Evolutionary conservation across 2,329 filamentous ascomycete genomes (phyloP), one percentile per base, ranked within the genome.

Genomic region (Colletotrichum sp.): DNA sequence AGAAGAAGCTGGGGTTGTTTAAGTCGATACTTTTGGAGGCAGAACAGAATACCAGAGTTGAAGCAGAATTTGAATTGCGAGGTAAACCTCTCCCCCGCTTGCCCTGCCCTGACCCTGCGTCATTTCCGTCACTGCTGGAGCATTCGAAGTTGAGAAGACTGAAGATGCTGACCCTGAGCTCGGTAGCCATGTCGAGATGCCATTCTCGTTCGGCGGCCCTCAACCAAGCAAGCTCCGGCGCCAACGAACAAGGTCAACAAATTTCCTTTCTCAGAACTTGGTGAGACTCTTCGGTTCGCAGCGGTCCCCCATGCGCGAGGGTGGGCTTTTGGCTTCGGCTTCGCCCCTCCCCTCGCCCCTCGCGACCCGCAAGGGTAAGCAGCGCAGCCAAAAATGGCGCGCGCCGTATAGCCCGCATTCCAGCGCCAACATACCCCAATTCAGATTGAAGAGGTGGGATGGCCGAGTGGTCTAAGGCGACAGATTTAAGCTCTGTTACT

Each of bases 1-100:
- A 93, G 88, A 55, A 94, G 59, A 34, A 60, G 62, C 28, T 63
- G 12, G 21, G 18, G 49, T 60, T 32, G 28, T 26, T 52, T 57
- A 28, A 69, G 71, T 57, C 65, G 52, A 71, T 63, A 71, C 32
- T 9, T 8, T 59, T 59, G 55, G 36, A 65, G 44, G 26, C 28
- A 28, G 26, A 32, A 32, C 21, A 52, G 21, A 24, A 75, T 63
- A 75, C 39, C 69, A 68, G 24, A 55, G 36, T 24, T 72, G 32
- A 67, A 63, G 13, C 55, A 30, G 26, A 66, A 52, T 52, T 52
- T 26, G 39, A 63, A 68, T 24, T 49, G 9, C 57, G 44, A 76
- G 73, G 64, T 68, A 69, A 52, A 24, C n/a, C 39, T 65, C 39
- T 65, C 21, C 32, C 63, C 26, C 15, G 26, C 28, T 59, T n/a